Percentiles rank a stretch among this genome's conserved stretches.
Evolutionary conservation across 2,329 filamentous ascomycete species (phyloP).

Genomic region (Volutella citrinella): DNA sequence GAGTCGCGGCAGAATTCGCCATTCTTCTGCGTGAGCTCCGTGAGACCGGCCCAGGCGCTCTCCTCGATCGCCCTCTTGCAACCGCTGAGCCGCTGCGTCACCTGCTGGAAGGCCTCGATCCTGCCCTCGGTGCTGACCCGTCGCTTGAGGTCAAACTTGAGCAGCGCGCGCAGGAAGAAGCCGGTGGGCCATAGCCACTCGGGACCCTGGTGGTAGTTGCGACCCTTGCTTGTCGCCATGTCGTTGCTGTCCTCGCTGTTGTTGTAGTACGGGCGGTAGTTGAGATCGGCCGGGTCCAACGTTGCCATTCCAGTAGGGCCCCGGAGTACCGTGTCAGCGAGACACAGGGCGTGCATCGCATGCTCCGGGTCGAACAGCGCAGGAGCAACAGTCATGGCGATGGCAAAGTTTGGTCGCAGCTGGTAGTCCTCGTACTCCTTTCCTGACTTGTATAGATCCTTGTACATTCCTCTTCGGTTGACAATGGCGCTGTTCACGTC

Average conservation of each 20-base stretch:
- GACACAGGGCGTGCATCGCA: constrained; percentile 73
- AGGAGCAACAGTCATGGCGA: constrained; percentile 92
- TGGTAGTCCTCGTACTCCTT: constrained; percentile 99
- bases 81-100: constrained; percentile 75
- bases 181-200: constrained; percentile 98
- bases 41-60: constrained; percentile 84
- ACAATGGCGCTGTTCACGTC: constrained; percentile 76
- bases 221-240: constrained; percentile 87
- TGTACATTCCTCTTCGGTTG: constrained; percentile 95
- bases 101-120: constrained; percentile 90
- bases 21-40: constrained; percentile 89
- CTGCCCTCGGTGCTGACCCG: constrained; percentile 59
- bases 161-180: constrained; percentile 86
- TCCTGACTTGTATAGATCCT: constrained; percentile 89
- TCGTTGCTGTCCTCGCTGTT: constrained; percentile 92
- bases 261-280: constrained; percentile 92
- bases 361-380: constrained; percentile 78
- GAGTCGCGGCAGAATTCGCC: constrained; percentile 84
- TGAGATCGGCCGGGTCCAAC: constrained; percentile 84
- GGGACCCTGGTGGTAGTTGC: constrained; percentile 97
- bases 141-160: constrained; percentile 83
- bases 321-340: constrained; percentile 75
- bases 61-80: constrained; percentile 82
- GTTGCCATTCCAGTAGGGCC: constrained; percentile 95
- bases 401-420: constrained; percentile 87